Percentiles rank a stretch among this genome's conserved stretches.
Conservation (phyloP, 768 basidiomycete genomes). For the Podaxis sp. region DNA sequence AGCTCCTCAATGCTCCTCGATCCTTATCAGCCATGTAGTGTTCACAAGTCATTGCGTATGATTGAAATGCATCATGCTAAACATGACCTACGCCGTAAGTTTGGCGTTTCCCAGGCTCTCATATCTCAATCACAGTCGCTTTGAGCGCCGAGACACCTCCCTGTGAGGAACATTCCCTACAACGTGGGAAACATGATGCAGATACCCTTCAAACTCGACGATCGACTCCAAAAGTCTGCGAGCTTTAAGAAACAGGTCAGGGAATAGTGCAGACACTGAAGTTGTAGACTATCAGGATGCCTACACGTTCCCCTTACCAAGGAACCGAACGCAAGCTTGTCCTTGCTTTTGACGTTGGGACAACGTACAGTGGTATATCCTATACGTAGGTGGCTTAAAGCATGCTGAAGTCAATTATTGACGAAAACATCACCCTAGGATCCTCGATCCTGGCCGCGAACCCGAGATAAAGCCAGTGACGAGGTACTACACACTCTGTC, state of each 20-base stretch:
- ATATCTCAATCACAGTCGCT: background rate
- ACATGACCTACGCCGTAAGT: background rate
- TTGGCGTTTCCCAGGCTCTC: background rate
- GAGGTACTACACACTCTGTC: conserved; percentile 22
- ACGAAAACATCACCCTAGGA: conserved; percentile 13
- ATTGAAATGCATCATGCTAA: background rate
- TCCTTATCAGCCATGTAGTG: no score
- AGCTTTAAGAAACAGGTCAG: no score
- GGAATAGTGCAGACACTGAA: background rate
- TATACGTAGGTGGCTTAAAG: conserved; percentile 24
- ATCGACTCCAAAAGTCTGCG: background rate
- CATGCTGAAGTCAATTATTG: conserved; percentile 8
- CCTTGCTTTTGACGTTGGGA: conserved; percentile 44
- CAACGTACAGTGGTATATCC: conserved; percentile 43
- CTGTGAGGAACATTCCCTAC: background rate
- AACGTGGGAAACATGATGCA: background rate
- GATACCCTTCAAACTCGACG: background rate
- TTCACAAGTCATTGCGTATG: no score
- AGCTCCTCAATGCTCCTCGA: no score
- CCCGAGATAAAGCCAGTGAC: conserved; percentile 37
- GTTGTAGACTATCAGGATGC: background rate
- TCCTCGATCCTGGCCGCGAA: conserved; percentile 30
- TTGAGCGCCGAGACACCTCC: background rate
- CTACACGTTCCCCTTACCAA: conserved; percentile 25
- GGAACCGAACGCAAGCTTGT: conserved; percentile 38